Evolutionary conservation across 768 basidiomycete species (phyloP), one percentile per base, ranked within the genome.

Genomic region (Russula emetica): DNA sequence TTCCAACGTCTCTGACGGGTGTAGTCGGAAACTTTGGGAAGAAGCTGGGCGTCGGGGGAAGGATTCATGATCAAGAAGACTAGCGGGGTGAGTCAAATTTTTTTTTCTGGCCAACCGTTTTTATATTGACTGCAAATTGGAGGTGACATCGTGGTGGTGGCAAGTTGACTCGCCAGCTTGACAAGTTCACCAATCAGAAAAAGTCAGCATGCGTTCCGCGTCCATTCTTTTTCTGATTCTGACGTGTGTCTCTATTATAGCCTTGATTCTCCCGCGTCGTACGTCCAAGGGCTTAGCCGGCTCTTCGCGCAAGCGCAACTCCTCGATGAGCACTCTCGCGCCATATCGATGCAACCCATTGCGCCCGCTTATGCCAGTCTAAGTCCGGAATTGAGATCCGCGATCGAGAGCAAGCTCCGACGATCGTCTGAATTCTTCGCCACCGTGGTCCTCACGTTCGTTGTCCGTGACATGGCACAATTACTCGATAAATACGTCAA

Each of bases 371-470:
- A 95, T 71, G 81, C 81, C 40, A 82, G 84, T 22, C 85, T 94
- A 69, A 82, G 90, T 5, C 53, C 73, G 49, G 86, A 92, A 62
- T 72, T 87, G 65, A 85, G 87, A 59, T 69, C 71, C 47, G 80
- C 83, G 11, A 81, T 88, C 62, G 92, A 94, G 71, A 78, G 81
- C 70, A 87, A 85, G 73, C 82, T 96, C 62, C 86, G 84, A 71
- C 87, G 88, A 66, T 82, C 85, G 38, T 92, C 91, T n/a, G 91
- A 95, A 71, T 96, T 96, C 73, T 96, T 95, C 69, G 90, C 90
- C 28, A 89, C 82, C 58, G 92, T 94, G 65, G 84, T 96, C 60
- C 79, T 94, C 55, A 90, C 90, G 20, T 94, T 96, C 72, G 92
- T 96, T 70, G 85, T 96, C 70, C 85, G 86, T 58, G 92, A 94